Percentiles rank a stretch among this genome's conserved stretches.
phyloP scores from a whole-genome alignment of 2,329 filamentous ascomycete species.

The Colletotrichum simmondsii region DNA sequence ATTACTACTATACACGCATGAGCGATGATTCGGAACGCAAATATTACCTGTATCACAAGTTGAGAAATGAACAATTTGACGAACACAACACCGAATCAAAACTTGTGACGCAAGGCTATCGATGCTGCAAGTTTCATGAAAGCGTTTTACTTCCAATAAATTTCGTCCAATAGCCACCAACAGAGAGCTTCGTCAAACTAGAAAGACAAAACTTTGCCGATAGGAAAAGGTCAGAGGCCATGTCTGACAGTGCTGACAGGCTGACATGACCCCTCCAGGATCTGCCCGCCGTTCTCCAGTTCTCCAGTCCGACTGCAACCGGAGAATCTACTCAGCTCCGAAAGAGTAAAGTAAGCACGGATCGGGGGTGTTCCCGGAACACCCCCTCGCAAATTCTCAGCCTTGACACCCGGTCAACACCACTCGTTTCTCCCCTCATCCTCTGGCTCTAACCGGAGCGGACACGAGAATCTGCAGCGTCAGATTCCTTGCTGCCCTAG shows the following conservation, averaged over 20 bases:
- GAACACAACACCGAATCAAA: no score
- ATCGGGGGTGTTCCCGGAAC: conserved; percentile 12
- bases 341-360: neutral
- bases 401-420: conserved; percentile 7
- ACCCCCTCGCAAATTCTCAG: neutral
- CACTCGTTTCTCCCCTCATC: conserved; percentile 1
- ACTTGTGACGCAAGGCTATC: no score
- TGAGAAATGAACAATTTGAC: neutral
- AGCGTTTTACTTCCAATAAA: no score
- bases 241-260: neutral
- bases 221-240: no score
- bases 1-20: conserved; percentile 2
- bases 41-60: neutral
- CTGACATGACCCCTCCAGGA: neutral
- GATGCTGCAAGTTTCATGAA: no score
- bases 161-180: no score
- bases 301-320: conserved; percentile 18
- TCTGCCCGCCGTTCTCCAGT: neutral
- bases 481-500: neutral
- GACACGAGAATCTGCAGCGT: neutral
- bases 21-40: neutral
- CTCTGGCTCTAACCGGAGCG: neutral
- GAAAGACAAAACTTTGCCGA: no score
- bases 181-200: no score
- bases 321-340: neutral